Base-by-base conservation (phyloP, 371 early-diverging fungal species). In the Nematocida sp. region DNA sequence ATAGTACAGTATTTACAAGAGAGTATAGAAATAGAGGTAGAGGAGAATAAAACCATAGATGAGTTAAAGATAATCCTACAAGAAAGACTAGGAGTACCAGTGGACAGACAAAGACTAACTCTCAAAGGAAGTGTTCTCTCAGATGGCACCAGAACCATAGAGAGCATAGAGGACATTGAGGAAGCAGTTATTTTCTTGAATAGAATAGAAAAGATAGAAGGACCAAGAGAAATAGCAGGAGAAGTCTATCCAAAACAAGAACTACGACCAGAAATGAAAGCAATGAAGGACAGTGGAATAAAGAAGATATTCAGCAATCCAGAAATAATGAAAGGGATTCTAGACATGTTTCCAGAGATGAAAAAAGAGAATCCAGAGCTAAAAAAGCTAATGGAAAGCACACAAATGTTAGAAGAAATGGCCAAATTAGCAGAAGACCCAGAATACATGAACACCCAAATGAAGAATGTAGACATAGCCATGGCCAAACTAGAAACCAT, bases 391-490 rank as follows among this genome's bases (percentile, higher is more conserved):
- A 48, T 84, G 64, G 82, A 82, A 57, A 78, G 63, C 55, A 57
- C 77, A 17, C 52, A 66, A 27, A 48, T 80, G 19, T 49, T 77
- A 13, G 84, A 84, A 34, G 83, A 84, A 41, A 65, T 84, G 53
- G 76, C 78, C 34, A 79, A 76, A 37, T 38, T 84, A 55, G 57
- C 78, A 19, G 70, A 63, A 35, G 77, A 82, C 57, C 79, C 80
- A 13, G 78, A 82, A 37, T 82, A 84, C 64, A 76, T 81, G 76
- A 81, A 80, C 35, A 49, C 70, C 37, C 81, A 80, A 55, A 53
- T 82, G 75, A 80, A 82, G 60, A 84, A 84, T 52, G 78, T 74
- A 15, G 84, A 84, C 53, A 45, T 84, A 51, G 77, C 82, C n/a
- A 81, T 84, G 80, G 58, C 78, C 17, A 82, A 79, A 63, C 53